Evolutionary conservation across 108 stramenopile species (phyloP), one percentile per base, ranked within the genome.

Genomic region (Pseudonitzschia delicatissima): DNA sequence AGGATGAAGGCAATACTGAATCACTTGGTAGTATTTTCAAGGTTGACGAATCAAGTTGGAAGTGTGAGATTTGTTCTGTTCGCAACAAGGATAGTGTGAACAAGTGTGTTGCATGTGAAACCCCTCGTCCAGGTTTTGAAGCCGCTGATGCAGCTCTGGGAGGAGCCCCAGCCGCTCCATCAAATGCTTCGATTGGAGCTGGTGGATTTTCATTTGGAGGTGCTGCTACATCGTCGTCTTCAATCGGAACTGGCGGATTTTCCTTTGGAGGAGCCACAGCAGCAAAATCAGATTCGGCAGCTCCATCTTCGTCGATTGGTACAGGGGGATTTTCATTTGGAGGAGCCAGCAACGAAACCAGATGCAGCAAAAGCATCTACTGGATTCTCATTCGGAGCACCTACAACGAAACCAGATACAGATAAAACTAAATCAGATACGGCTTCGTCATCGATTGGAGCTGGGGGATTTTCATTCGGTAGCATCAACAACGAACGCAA

Each of bases 61-160:
- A 93, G 69, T 96, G 95, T 69, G 79, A 76, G 7, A 64, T 78
- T 18, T 94, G 95, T 66, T 82, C 87, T 59, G 87, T 93, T 17
- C 81, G 63, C 11, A 96, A 94, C 79, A 52, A 61, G 0, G 73
- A 68, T 20, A 74, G 61, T 21, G 62, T 12, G 26, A 71, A 61
- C 27, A 72, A 74, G 61, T 96, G 95, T 62, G 63, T 57, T 23
- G 82, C 95, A 21, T 96, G 95, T 70, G 95, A 96, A 59, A 80
- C 91, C 11, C 33, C 61, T 12, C 82, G 85, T 61, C 85, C 92
- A 9, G 92, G 92, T 0, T 68, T 64, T 45, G 76, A 83, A 51
- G 73, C 57, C 36, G 53, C 32, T 49, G 20, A 61, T 6, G n/a
- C n/a, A n/a, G 42, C 48, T 49, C 25, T 3, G 13, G 37, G 20